A percentile compares a stretch with the other conserved stretches of the same genome.
Conservation (phyloP, 1,284 basidiomycete species). For the Neonothopanus nambi region DNA sequence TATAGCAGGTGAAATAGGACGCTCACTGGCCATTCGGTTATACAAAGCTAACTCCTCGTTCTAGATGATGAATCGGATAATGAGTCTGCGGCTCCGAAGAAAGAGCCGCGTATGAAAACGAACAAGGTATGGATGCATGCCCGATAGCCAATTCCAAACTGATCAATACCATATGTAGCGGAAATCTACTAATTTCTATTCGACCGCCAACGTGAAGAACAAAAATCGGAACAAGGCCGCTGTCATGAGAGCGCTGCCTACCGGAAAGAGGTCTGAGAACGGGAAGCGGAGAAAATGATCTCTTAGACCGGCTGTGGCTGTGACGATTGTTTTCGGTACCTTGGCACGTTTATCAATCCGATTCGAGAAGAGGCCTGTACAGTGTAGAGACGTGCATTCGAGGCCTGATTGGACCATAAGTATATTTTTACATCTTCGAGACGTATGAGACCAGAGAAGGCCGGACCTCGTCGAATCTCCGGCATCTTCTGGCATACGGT, state of each 20-base stretch:
- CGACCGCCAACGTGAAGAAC: constrained; percentile 86
- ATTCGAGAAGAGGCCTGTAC: no score
- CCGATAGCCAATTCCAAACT: constrained; percentile 12
- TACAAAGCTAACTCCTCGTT: not conserved
- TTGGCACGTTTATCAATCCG: no score
- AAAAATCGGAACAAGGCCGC: constrained; percentile 70
- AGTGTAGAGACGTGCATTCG: no score
- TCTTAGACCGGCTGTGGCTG: not conserved
- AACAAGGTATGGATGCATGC: constrained; percentile 61
- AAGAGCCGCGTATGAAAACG: constrained; percentile 84
- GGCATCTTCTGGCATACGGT: no score
- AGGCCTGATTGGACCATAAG: no score
- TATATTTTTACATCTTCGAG: no score
- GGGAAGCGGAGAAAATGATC: constrained; percentile 27
- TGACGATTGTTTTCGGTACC: no score
- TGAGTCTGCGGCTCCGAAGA: constrained; percentile 33
- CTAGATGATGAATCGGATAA: constrained; percentile 34
- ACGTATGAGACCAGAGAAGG: no score
- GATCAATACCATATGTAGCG: constrained; percentile 44
- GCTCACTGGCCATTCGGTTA: not conserved
- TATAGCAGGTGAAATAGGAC: not conserved
- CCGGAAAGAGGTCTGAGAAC: constrained; percentile 39
- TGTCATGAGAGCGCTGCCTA: constrained; percentile 52
- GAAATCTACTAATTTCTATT: constrained; percentile 92
- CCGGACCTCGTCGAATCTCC: no score